phyloP scores from a whole-genome alignment of 768 basidiomycete genomes.

The Boletus pseudopeckii region DNA sequence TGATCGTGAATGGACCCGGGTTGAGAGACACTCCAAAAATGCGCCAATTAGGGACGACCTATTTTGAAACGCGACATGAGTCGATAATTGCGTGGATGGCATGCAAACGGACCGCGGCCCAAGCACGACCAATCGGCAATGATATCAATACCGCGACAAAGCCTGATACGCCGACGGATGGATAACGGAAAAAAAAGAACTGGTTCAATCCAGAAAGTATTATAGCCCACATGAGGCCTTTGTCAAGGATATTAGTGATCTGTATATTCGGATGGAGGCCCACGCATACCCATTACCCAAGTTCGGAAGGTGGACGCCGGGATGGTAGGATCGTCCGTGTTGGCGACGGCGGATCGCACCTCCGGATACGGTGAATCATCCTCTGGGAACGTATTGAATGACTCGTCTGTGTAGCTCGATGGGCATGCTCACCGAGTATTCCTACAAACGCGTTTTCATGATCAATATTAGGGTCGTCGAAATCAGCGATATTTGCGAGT shows the following conservation, averaged over 20 bases:
- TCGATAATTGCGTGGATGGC: no score
- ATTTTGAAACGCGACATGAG: neutral
- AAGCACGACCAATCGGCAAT: conserved; percentile 64
- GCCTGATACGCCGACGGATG: conserved; percentile 38
- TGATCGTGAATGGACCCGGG: conserved; percentile 74
- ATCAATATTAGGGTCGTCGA: conserved; percentile 39
- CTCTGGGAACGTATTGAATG: conserved; percentile 32
- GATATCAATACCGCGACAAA: conserved; percentile 70
- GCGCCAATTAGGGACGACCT: conserved; percentile 47
- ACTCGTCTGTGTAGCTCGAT: neutral
- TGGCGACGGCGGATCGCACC: conserved; percentile 72
- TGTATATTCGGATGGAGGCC: accelerated
- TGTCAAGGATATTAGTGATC: neutral
- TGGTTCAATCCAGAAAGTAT: conserved; percentile 73
- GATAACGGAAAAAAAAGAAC: conserved; percentile 74
- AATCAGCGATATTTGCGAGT: conserved; percentile 14
- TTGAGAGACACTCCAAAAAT: conserved; percentile 63
- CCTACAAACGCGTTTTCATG: conserved; percentile 13
- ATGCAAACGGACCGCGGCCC: conserved; percentile 42
- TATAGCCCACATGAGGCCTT: conserved; percentile 46
- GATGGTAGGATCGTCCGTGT: conserved; percentile 66
- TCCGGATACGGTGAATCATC: conserved; percentile 87
- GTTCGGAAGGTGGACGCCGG: conserved; percentile 57
- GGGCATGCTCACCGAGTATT: conserved; percentile 12
- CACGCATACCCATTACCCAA: conserved; percentile 49